Evolutionary conservation across 1,139 yeast genomes (phyloP).

Genomic region (Candida sp.): DNA sequence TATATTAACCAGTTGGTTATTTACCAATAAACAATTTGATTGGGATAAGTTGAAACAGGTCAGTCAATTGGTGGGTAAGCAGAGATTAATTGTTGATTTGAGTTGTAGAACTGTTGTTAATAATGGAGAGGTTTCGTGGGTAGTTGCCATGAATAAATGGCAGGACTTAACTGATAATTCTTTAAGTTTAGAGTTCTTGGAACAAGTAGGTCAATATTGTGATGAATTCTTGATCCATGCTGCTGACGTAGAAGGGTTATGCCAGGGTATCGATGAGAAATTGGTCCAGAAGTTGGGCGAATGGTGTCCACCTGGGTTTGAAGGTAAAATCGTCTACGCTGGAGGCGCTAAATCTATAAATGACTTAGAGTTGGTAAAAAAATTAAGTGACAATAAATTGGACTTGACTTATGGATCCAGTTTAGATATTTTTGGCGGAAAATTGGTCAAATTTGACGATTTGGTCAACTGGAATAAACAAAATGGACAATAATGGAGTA

Average conservation of each 20-base stretch:
- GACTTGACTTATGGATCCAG: conserved; percentile 94
- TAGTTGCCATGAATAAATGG: conserved; percentile 97
- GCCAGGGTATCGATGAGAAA: conserved; percentile 84
- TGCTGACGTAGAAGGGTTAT: conserved; percentile 97
- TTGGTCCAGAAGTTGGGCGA: conserved; percentile 68
- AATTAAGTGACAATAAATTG: conserved; percentile 73
- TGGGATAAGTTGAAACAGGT: conserved; percentile 50
- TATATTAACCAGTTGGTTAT: conserved; percentile 90
- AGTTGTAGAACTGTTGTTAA: conserved; percentile 64
- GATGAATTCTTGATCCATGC: conserved; percentile 92
- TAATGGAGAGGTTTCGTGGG: conserved; percentile 52
- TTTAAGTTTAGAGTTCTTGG: conserved; percentile 52
- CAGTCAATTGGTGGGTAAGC: conserved; percentile 54
- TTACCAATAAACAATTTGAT: conserved; percentile 57
- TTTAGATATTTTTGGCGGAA: conserved; percentile 91
- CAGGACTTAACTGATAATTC: conserved; percentile 75
- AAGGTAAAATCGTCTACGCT: conserved; percentile 83
- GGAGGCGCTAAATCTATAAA: conserved; percentile 85
- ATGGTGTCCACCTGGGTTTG: conserved; percentile 63
- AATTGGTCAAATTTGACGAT: conserved; percentile 68
- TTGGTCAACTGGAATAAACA: conserved; percentile 66
- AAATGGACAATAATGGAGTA: neutral
- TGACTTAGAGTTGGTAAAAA: conserved; percentile 65
- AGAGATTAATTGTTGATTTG: conserved; percentile 78
- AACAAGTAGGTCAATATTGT: conserved; percentile 58